phyloP scores from a whole-genome alignment of 106 monocot species.

The Acorus gramineus region DNA sequence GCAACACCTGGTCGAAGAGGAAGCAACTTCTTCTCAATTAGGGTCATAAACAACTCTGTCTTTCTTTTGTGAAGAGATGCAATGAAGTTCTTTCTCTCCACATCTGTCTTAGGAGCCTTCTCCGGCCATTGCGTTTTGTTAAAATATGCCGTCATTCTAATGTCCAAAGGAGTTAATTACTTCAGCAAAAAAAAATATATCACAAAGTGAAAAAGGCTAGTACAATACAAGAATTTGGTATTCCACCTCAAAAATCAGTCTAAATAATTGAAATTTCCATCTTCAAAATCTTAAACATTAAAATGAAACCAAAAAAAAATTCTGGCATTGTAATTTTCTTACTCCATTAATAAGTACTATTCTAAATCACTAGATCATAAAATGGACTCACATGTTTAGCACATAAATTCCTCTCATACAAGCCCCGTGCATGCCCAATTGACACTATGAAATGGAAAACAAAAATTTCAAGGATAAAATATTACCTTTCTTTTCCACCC shows the following conservation, averaged over 20 bases:
- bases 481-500: slow-evolving; percentile 96
- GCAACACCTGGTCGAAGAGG: slow-evolving; percentile 90
- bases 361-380: background rate
- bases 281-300: too few relatives aligned
- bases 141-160: slow-evolving; percentile 95
- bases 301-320: too few relatives aligned
- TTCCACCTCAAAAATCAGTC: too few relatives aligned
- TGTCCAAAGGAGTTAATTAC: background rate
- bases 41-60: slow-evolving; percentile 88
- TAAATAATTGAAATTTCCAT: too few relatives aligned
- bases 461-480: background rate
- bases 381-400: background rate
- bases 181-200: too few relatives aligned
- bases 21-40: slow-evolving; percentile 94
- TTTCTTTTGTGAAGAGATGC: slow-evolving; percentile 97
- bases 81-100: slow-evolving; percentile 77
- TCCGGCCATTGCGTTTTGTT: slow-evolving; percentile 84
- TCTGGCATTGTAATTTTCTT: too few relatives aligned
- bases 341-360: background rate
- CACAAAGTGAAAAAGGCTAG: too few relatives aligned
- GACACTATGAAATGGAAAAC: too few relatives aligned
- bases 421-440: background rate
- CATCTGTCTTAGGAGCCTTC: slow-evolving; percentile 71
- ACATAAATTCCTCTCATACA: background rate
- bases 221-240: too few relatives aligned